These are phyloP conservation scores for Epichloe scottii DNA, from an alignment of 2,329 filamentous ascomycete species.

Conservation along the genomic window DNA sequence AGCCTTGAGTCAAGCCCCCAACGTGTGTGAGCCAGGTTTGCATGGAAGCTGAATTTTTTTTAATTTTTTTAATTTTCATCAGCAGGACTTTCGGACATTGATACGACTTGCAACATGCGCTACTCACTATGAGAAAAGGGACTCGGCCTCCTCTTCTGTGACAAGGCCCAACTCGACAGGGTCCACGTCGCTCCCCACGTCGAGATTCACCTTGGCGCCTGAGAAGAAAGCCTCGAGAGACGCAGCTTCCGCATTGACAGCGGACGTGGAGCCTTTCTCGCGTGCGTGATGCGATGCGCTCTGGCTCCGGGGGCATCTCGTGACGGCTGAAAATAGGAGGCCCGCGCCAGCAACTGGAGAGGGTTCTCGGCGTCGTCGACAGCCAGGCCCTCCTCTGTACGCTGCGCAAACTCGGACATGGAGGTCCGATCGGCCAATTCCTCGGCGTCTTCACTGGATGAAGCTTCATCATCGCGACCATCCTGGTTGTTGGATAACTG, in stretches of 20 bases:
- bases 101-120: background rate
- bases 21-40: slow-evolving; percentile 57
- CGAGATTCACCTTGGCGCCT: slow-evolving; percentile 48
- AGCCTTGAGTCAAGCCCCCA: slow-evolving; percentile 60
- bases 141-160: slow-evolving; percentile 49
- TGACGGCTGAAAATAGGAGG: slow-evolving; percentile 54
- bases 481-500: slow-evolving; percentile 9
- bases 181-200: slow-evolving; percentile 51
- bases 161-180: slow-evolving; percentile 60
- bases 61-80: no score
- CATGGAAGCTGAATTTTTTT: slow-evolving; percentile 45
- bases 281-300: slow-evolving; percentile 14
- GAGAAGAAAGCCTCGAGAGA: slow-evolving; percentile 54
- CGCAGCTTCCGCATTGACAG: slow-evolving; percentile 14
- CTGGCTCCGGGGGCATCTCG: slow-evolving; percentile 20
- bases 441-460: slow-evolving; percentile 19
- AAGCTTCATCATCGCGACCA: slow-evolving; percentile 20
- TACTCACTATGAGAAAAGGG: slow-evolving; percentile 51
- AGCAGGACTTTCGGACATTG: background rate
- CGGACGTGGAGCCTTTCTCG: slow-evolving; percentile 2
- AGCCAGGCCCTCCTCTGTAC: slow-evolving; percentile 39
- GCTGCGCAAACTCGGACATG: slow-evolving; percentile 16
- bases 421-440: slow-evolving; percentile 15
- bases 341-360: slow-evolving; percentile 58
- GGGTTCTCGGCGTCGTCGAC: slow-evolving; percentile 66